These are phyloP conservation scores for Termitomyces sp. DNA, from an alignment of 768 basidiomycete genomes.

Conservation along the genomic window DNA sequence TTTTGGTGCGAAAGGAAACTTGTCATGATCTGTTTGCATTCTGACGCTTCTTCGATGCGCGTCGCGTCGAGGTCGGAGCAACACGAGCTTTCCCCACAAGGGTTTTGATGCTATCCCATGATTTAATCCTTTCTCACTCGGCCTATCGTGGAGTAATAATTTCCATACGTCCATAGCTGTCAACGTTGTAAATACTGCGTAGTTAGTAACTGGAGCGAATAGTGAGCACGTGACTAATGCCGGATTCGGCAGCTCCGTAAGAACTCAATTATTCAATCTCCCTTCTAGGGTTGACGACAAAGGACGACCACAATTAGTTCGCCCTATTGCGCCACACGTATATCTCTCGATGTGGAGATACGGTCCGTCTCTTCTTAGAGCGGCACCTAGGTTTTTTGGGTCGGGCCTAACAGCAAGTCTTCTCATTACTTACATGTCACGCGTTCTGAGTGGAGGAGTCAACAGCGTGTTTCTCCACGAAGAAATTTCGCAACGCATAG, in stretches of 20 bases:
- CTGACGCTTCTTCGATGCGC: no score
- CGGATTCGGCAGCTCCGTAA: neutral
- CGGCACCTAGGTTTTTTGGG: neutral
- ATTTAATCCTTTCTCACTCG: no score
- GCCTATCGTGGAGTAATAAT: no score
- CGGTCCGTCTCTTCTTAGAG: neutral
- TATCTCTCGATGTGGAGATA: neutral
- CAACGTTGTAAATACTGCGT: no score
- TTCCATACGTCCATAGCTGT: no score
- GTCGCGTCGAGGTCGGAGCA: no score
- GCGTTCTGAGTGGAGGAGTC: neutral
- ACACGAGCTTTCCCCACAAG: no score
- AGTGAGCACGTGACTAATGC: neutral
- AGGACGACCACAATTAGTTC: neutral
- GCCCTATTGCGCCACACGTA: neutral
- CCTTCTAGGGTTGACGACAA: neutral
- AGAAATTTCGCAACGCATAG: conserved; percentile 5
- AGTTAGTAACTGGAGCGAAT: no score
- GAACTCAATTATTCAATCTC: neutral
- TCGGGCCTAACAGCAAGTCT: neutral
- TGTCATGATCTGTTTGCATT: no score
- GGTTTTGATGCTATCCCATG: no score
- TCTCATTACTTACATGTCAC: neutral
- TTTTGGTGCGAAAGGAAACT: neutral
- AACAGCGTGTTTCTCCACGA: neutral